Base-by-base conservation (phyloP, 495 filamentous ascomycete species). In the Chaetomium tenue region DNA sequence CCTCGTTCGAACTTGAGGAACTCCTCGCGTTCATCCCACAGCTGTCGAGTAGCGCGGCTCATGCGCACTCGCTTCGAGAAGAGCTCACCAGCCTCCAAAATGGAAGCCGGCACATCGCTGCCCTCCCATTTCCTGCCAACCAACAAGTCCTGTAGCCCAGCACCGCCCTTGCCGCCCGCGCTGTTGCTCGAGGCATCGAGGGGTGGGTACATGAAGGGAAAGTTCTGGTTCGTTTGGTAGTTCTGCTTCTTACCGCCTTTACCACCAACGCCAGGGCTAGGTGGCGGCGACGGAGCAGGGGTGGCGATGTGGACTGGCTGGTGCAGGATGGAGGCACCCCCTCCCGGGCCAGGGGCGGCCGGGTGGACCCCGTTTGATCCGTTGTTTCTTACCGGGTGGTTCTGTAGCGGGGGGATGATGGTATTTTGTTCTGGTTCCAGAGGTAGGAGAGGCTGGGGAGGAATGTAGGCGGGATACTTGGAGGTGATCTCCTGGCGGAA, bases 161-260 rank as follows among this genome's bases (percentile, higher is more conserved):
- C 90, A 18, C 77, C 85, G 39, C 90, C 91, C 72, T 95, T 97
- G 6, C 93, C 94, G 60, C 93, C 92, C 51, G 92, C 86, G 60
- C 86, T 87, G 69, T 92, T 94, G 74, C 87, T 93, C 8, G 84
- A 84, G 64, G 86, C 86, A 77, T 95, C 91, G 16, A 95, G 76
- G 2, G 94, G 93, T 3, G 94, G 95, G 70, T 98, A 98, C 78
- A 98, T 86, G 68, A 98, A 97, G 0, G 94, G 94, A 67, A 98
- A 98, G 68, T 96, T 93, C 67, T 98, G 94, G 72, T 98, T 98
- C 0, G 94, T 98, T 74, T 98, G 94, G 72, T 98, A 98, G 63
- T 98, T 98, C 66, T 98, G 95, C 71, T 98, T 98, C 79, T 98
- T 98, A 18, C 89, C 92, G 51, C 89, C 91, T 74, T 98, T 98